These are phyloP conservation scores for Cucumis hystrix DNA, from an alignment of 306 rosid species.

Conservation along the genomic window DNA sequence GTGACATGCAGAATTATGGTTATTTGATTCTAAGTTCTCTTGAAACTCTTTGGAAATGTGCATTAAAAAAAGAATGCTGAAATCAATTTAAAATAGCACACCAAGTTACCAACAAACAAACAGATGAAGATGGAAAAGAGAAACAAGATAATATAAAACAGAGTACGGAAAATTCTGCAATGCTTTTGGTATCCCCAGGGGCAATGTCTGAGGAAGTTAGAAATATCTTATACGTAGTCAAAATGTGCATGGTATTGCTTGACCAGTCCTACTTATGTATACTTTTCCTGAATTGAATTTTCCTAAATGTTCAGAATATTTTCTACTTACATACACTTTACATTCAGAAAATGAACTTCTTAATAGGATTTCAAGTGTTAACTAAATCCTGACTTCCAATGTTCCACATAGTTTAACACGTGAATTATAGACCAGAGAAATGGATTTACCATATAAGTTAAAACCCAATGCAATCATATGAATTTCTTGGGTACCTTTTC, in stretches of 20 bases:
- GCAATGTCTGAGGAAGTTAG: neutral
- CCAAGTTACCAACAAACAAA: neutral
- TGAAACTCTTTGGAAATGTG: neutral
- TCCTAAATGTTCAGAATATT: neutral
- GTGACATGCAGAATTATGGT: neutral
- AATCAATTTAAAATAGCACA: neutral
- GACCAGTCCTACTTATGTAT: neutral
- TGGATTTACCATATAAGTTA: neutral
- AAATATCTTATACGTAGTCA: neutral
- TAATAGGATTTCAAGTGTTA: neutral
- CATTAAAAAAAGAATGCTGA: neutral
- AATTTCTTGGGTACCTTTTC: conserved; percentile 48
- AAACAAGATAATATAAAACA: neutral
- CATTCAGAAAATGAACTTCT: neutral
- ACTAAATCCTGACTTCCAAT: neutral
- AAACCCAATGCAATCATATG: neutral
- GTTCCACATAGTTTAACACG: neutral
- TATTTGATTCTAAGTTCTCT: neutral
- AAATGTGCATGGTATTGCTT: neutral
- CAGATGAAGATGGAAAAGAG: neutral
- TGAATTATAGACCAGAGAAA: neutral
- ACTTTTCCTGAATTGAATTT: too few species aligned
- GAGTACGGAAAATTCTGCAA: neutral
- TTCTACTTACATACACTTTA: neutral
- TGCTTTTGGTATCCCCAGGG: neutral